Evolutionary conservation across 805 yeast genomes (phyloP), one percentile per base, ranked within the genome.

Genomic region (Dipodascus albidus): DNA sequence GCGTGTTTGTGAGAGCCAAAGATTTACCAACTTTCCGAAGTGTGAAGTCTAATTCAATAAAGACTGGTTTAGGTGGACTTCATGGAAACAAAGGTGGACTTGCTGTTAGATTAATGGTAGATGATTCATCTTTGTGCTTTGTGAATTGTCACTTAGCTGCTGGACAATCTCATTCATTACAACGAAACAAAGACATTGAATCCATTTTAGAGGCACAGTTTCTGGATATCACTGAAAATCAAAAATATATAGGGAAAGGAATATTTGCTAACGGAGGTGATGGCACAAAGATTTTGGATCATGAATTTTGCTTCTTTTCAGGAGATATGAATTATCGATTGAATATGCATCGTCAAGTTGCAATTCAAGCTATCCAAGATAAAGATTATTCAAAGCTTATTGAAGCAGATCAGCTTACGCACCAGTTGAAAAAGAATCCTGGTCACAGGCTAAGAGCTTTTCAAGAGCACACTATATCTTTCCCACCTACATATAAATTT

Each of bases 241-340:
- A 57, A 19, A 53, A 50, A 62, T 55, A 67, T 64, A n/a, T n/a
- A n/a, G n/a, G n/a, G 15, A 65, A 66, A 52, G 70, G 71, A 3
- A 71, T 75, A 11, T 74, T 74, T 38, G 67, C 73, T 1, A n/a
- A n/a, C n/a, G n/a, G n/a, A n/a, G n/a, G n/a, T n/a, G n/a, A n/a
- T n/a, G n/a, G n/a, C n/a, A 71, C 79, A 53, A 74, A 71, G 53
- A 78, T 88, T 2, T 74, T 77, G 51, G 95, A 88, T 60, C 93
- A 85, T 62, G 96, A 91, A 62, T 80, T 82, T 20, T 76, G 90
- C 15, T 78, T 93, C 15, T 88, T 96, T 89, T 74, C 87, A 68
- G 99, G 99, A 4, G 99, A 93, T 67, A 82, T 95, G 68, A 93
- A 93, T 65, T 93, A 83, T 67, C 75, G 99, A 59, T 81, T 93